A percentile compares a stretch with the other conserved stretches of the same genome.
These are phyloP conservation scores for Cenococcum geophilum DNA, from an alignment of 495 filamentous ascomycete genomes.

Conservation along the genomic window DNA sequence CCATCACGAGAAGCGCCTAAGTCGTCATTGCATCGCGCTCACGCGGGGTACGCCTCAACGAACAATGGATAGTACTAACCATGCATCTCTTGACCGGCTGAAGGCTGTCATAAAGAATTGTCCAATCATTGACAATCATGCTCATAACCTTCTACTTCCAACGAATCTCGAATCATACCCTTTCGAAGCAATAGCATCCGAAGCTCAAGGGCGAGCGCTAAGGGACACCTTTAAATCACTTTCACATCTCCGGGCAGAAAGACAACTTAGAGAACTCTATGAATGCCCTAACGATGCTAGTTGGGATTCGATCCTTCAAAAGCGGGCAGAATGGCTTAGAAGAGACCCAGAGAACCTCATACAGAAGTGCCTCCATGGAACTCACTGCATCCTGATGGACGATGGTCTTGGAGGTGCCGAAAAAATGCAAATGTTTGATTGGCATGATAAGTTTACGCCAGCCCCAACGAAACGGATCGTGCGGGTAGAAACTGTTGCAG, in stretches of 20 bases:
- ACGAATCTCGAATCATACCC: slow-evolving; percentile 37
- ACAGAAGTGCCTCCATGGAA: slow-evolving; percentile 61
- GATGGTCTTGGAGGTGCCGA: slow-evolving; percentile 59
- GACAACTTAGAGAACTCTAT: slow-evolving; percentile 60
- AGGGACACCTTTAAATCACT: slow-evolving; percentile 54
- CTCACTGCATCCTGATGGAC: slow-evolving; percentile 72
- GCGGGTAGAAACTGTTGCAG: slow-evolving; percentile 73
- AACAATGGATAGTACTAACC: background rate
- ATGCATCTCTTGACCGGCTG: slow-evolving; percentile 20
- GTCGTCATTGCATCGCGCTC: slow-evolving; percentile 3
- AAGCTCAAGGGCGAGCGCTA: slow-evolving; percentile 66
- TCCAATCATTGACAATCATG: slow-evolving; percentile 85
- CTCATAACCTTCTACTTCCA: slow-evolving; percentile 65
- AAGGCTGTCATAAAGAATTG: slow-evolving; percentile 38
- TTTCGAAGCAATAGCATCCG: slow-evolving; percentile 59
- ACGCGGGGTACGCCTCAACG: background rate
- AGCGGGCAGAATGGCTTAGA: slow-evolving; percentile 39
- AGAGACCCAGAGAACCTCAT: slow-evolving; percentile 54
- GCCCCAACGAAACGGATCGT: slow-evolving; percentile 69
- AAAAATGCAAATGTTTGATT: slow-evolving; percentile 55
- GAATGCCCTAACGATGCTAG: slow-evolving; percentile 60
- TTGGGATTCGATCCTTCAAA: slow-evolving; percentile 51
- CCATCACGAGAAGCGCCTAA: background rate
- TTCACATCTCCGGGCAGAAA: slow-evolving; percentile 62
- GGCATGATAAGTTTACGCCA: slow-evolving; percentile 63